phyloP scores from a whole-genome alignment of 305 asterid species.

The Ilex paraguariensis region DNA sequence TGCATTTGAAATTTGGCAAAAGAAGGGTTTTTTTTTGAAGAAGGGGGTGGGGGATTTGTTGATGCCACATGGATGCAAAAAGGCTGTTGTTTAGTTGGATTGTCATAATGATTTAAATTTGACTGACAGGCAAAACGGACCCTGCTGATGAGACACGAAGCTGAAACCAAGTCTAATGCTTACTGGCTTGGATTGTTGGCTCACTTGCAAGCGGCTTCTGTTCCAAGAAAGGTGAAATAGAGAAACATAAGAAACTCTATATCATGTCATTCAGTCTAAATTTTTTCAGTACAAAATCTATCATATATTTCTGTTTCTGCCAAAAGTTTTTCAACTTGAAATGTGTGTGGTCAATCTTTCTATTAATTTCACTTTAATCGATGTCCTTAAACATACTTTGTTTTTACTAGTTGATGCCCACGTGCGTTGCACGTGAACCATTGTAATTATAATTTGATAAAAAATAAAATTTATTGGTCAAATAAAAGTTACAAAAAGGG shows the following conservation, averaged over 20 bases:
- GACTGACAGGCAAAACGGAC: slow-evolving; percentile 77
- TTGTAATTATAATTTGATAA: no score
- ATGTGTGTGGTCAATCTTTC: background rate
- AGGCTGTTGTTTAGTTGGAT: background rate
- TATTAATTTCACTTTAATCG: background rate
- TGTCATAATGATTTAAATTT: background rate
- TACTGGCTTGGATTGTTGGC: slow-evolving; percentile 97
- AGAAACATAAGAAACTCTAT: background rate
- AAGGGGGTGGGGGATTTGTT: no score
- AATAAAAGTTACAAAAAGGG: no score
- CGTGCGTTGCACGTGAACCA: no score
- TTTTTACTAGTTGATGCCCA: background rate
- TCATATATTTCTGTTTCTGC: background rate
- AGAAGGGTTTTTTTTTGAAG: no score
- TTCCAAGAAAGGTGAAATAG: slow-evolving; percentile 71
- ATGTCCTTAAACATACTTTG: background rate
- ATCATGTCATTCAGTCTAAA: background rate
- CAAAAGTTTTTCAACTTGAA: background rate
- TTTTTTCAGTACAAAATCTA: no score
- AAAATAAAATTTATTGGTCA: no score
- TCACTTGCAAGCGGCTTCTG: slow-evolving; percentile 84
- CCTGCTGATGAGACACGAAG: slow-evolving; percentile 96
- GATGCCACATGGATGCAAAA: no score
- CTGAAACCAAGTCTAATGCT: slow-evolving; percentile 92
- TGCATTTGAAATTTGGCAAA: no score